These are phyloP conservation scores for Moesziomyces antarcticus DNA, from an alignment of 1,284 basidiomycete genomes.

Conservation along the genomic window DNA sequence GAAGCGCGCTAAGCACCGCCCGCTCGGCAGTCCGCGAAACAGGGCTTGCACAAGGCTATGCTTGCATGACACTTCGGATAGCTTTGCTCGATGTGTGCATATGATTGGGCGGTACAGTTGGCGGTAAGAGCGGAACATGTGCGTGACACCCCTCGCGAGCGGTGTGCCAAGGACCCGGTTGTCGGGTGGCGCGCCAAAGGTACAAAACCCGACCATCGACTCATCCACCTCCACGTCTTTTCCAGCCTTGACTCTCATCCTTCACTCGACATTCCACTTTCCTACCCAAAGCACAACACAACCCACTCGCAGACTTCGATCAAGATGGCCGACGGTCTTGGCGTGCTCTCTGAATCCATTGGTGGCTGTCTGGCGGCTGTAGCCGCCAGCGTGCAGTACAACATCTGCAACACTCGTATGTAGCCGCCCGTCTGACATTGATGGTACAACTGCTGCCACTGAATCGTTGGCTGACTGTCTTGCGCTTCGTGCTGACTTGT, in stretches of 20 bases:
- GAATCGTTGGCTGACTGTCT: neutral
- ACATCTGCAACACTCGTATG: conserved; percentile 32
- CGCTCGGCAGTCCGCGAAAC: neutral
- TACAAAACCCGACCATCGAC: neutral
- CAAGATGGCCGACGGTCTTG: conserved; percentile 1
- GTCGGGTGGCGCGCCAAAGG: neutral
- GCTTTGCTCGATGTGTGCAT: no score
- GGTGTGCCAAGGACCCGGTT: neutral
- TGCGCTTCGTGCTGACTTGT: neutral
- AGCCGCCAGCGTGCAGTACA: conserved; percentile 15
- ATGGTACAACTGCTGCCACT: no score
- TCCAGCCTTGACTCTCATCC: neutral
- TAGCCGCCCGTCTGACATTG: no score
- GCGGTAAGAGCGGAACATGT: no score
- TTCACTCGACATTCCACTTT: no score
- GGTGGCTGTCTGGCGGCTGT: conserved; percentile 13
- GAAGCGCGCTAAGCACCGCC: neutral
- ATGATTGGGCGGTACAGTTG: no score
- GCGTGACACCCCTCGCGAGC: neutral
- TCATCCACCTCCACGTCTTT: no score
- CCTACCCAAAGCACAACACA: neutral
- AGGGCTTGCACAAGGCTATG: neutral
- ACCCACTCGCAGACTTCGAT: neutral
- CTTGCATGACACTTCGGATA: neutral
- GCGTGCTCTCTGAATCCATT: conserved; percentile 2